A percentile compares a stretch with the other conserved stretches of the same genome.
Conservation (phyloP, 768 basidiomycete species). For the Pulveroboletus sp. region DNA sequence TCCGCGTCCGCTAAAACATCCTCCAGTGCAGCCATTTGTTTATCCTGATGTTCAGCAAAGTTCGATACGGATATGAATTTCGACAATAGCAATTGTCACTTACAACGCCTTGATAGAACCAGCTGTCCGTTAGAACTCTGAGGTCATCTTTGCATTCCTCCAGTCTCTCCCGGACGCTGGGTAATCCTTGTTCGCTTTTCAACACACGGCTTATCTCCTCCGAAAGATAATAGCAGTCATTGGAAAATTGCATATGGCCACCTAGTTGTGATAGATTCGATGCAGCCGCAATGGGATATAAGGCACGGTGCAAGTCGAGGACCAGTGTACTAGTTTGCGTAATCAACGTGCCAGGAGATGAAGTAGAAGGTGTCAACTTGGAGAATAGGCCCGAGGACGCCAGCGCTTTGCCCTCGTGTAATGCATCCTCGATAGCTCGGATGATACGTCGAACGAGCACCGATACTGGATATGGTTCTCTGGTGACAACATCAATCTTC, state of each 20-base stretch:
- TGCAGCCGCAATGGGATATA: slow-evolving; percentile 64
- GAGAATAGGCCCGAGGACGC: slow-evolving; percentile 51
- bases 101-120: slow-evolving; percentile 70
- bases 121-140: slow-evolving; percentile 55
- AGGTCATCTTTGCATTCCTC: slow-evolving; percentile 49
- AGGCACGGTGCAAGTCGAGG: slow-evolving; percentile 74
- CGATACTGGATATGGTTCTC: slow-evolving; percentile 61
- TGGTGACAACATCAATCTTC: slow-evolving; percentile 9
- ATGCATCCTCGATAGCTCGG: slow-evolving; percentile 52
- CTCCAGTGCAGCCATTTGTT: slow-evolving; percentile 22
- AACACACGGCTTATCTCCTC: slow-evolving; percentile 37
- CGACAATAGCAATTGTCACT: slow-evolving; percentile 24
- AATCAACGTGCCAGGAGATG: slow-evolving; percentile 50
- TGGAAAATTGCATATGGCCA: slow-evolving; percentile 68
- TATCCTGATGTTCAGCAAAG: slow-evolving; percentile 15
- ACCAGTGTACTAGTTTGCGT: slow-evolving; percentile 57
- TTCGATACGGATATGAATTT: not conserved
- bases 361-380: slow-evolving; percentile 25
- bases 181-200: slow-evolving; percentile 25
- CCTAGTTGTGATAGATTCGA: slow-evolving; percentile 47
- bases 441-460: slow-evolving; percentile 50
- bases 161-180: slow-evolving; percentile 41
- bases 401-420: slow-evolving; percentile 66
- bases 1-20: slow-evolving; percentile 49
- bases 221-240: slow-evolving; percentile 71